These are phyloP conservation scores for Penicillium sp. DNA, from an alignment of 2,329 filamentous ascomycete genomes.

Conservation along the genomic window DNA sequence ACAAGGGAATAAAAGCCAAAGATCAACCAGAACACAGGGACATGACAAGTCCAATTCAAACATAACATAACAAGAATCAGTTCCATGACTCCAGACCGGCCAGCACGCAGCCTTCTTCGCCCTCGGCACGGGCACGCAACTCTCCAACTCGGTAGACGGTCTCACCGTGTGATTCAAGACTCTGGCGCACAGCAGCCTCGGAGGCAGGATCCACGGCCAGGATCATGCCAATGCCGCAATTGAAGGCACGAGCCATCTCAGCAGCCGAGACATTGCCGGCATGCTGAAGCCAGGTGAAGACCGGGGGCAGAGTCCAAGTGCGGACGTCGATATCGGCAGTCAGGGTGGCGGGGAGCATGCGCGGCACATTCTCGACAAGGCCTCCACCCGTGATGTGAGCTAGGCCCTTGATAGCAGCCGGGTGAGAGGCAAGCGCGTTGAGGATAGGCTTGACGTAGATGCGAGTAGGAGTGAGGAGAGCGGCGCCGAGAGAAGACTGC, in stretches of 20 bases:
- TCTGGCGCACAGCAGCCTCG: conserved; percentile 34
- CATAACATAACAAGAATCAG: conserved; percentile 15
- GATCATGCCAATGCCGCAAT: conserved; percentile 92
- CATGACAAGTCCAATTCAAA: conserved; percentile 1
- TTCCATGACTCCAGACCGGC: conserved; percentile 51
- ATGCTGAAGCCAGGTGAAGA: conserved; percentile 82
- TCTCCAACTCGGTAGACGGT: conserved; percentile 69
- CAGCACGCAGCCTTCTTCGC: conserved; percentile 57
- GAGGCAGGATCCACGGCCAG: conserved; percentile 58
- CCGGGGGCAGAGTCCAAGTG: conserved; percentile 67
- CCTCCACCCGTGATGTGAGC: conserved; percentile 96
- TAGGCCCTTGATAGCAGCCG: conserved; percentile 72
- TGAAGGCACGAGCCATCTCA: conserved; percentile 92
- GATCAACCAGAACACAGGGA: conserved; percentile 8
- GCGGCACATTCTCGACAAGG: conserved; percentile 85
- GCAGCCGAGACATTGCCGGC: conserved; percentile 60
- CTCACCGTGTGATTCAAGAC: conserved; percentile 64
- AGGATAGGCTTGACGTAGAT: conserved; percentile 88
- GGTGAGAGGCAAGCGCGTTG: conserved; percentile 49
- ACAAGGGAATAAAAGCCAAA: conserved; percentile 5
- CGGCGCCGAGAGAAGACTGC: conserved; percentile 56
- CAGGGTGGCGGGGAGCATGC: conserved; percentile 76
- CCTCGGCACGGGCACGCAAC: conserved; percentile 54
- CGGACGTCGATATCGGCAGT: conserved; percentile 73
- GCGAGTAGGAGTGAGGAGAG: conserved; percentile 78